These are phyloP conservation scores for Dactylonectria estremocensis DNA, from an alignment of 2,329 filamentous ascomycete species.

Conservation along the genomic window DNA sequence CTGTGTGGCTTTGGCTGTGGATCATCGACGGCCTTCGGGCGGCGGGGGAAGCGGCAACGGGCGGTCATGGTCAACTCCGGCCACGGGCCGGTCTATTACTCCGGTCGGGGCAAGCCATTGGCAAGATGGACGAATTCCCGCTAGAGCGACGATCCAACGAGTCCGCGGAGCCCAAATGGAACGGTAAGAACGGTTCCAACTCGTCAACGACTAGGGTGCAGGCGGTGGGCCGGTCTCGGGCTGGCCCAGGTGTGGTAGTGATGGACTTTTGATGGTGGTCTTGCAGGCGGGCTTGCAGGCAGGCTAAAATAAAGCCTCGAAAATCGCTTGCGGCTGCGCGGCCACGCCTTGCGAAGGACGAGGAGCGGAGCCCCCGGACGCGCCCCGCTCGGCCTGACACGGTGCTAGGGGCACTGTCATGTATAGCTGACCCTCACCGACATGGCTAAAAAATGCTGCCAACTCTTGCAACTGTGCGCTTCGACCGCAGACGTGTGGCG, in stretches of 20 bases:
- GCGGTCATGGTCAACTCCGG: slow-evolving; percentile 16
- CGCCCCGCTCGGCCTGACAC: slow-evolving; percentile 26
- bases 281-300: slow-evolving; percentile 11
- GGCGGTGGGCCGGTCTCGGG: slow-evolving; percentile 45
- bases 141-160: background rate
- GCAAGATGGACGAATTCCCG: background rate
- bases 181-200: background rate
- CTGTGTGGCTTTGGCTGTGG: background rate
- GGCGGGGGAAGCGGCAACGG: slow-evolving; percentile 5
- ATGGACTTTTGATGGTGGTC: slow-evolving; percentile 4
- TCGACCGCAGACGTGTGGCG: background rate
- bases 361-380: slow-evolving; percentile 46
- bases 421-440: slow-evolving; percentile 24
- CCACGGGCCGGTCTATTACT: slow-evolving; percentile 22
- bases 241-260: background rate
- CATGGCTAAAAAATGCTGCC: background rate
- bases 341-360: slow-evolving; percentile 49
- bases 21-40: background rate
- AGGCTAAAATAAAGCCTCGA: slow-evolving; percentile 6
- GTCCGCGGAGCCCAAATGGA: background rate
- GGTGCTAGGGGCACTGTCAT: slow-evolving; percentile 36
- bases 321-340: slow-evolving; percentile 21
- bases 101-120: slow-evolving; percentile 10
- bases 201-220: background rate
- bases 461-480: background rate